A percentile compares a stretch with the other conserved stretches of the same genome.
Evolutionary conservation across 164 flowering plant species (phyloP).

Genomic region (Aristolochia californica): DNA sequence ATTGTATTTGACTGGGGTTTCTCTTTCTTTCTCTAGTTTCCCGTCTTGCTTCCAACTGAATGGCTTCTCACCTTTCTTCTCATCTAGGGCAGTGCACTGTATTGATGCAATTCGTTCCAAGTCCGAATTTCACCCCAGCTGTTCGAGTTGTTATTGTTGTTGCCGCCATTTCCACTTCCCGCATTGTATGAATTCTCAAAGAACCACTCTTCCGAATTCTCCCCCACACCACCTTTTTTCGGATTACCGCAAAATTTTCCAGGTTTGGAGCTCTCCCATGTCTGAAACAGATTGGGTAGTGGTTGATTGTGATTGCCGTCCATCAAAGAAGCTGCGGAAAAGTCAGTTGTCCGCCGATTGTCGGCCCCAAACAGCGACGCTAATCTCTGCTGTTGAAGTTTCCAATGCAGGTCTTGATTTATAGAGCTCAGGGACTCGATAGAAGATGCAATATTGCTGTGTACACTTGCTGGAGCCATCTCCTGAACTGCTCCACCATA

Average conservation of each 20-base stretch:
- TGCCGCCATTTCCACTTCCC: constrained; percentile 1
- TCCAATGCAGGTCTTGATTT: constrained; percentile 83
- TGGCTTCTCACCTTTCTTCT: not conserved
- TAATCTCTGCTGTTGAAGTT: constrained; percentile 67
- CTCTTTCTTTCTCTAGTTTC: not conserved
- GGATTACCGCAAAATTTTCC: constrained; percentile 8
- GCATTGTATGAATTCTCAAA: constrained; percentile 30
- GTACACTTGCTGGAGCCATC: constrained; percentile 18
- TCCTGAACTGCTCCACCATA: constrained; percentile 18
- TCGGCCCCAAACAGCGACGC: constrained; percentile 40
- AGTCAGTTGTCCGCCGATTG: constrained; percentile 9
- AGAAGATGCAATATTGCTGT: constrained; percentile 39
- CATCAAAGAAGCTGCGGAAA: constrained; percentile 3
- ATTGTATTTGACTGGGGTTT: not conserved
- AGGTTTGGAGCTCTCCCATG: constrained; percentile 32
- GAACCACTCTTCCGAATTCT: constrained; percentile 33
- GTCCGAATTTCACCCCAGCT: constrained; percentile 38
- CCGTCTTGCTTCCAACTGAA: too few relatives aligned
- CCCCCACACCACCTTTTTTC: constrained; percentile 16
- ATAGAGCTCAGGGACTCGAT: constrained; percentile 71
- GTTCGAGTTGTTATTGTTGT: constrained; percentile 9
- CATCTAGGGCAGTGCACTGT: constrained; percentile 29
- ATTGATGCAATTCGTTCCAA: constrained; percentile 41
- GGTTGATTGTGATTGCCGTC: constrained; percentile 19
- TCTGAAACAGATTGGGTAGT: constrained; percentile 38